Evolutionary conservation across 164 flowering plant genomes (phyloP).

Genomic region (Nymphaea colorata): DNA sequence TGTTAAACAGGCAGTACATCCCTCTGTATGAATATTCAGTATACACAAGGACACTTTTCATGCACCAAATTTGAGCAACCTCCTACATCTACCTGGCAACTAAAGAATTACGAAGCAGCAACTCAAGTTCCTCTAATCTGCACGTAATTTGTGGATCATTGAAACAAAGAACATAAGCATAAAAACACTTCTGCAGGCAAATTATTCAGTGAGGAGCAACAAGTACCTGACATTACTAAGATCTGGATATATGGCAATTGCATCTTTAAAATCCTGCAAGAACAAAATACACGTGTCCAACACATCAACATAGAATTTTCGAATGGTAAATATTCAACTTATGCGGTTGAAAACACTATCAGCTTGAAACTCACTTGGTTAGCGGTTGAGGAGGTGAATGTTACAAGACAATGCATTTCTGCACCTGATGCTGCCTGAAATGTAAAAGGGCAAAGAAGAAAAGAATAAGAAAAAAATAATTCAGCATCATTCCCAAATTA

Average conservation of each 20-base stretch:
- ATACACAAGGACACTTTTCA: no score
- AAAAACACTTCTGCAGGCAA: neutral
- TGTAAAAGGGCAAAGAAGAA: neutral
- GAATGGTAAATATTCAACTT: no score
- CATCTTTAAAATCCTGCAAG: slow-evolving; percentile 73
- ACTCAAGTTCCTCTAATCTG: slow-evolving; percentile 64
- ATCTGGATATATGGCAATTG: slow-evolving; percentile 74
- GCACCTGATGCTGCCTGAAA: slow-evolving; percentile 84
- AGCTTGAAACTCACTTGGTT: slow-evolving; percentile 41
- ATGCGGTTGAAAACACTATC: no score
- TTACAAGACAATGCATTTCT: slow-evolving; percentile 79
- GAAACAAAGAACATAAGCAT: neutral
- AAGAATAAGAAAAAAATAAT: no score
- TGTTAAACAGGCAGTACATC: no score
- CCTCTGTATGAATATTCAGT: no score
- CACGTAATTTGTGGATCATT: neutral
- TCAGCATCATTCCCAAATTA: no score
- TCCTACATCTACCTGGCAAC: slow-evolving; percentile 21
- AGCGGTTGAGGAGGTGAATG: slow-evolving; percentile 89
- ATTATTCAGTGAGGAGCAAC: neutral
- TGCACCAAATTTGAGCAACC: no score
- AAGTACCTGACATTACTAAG: slow-evolving; percentile 61
- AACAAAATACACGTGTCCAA: neutral
- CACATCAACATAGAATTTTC: no score
- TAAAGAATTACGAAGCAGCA: slow-evolving; percentile 40